phyloP scores from a whole-genome alignment of 2,329 filamentous ascomycete species.

The Clarireedia sp. region DNA sequence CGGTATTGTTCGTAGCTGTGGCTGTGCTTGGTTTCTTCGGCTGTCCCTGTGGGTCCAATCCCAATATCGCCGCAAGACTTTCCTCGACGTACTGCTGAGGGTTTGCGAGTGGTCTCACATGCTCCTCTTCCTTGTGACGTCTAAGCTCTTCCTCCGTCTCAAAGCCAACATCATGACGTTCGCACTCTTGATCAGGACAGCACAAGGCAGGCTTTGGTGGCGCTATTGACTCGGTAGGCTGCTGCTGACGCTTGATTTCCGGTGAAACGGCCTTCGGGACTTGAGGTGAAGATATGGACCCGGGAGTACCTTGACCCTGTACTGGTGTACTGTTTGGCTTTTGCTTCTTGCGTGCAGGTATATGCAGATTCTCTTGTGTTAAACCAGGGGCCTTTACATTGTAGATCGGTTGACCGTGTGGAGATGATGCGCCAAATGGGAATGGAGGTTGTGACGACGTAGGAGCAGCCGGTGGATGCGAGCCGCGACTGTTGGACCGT shows the following conservation, averaged over 20 bases:
- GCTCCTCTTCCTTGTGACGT: conserved; percentile 50
- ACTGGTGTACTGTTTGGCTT: conserved; percentile 39
- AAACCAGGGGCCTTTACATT: conserved; percentile 38
- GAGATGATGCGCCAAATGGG: conserved; percentile 45
- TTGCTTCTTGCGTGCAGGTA: conserved; percentile 46
- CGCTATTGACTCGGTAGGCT: conserved; percentile 15
- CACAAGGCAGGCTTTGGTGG: conserved; percentile 20
- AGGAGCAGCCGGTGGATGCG: conserved; percentile 47
- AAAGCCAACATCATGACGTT: conserved; percentile 42
- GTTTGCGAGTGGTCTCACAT: conserved; percentile 47
- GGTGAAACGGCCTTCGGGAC: conserved; percentile 24
- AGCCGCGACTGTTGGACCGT: conserved; percentile 38
- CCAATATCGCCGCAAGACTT: conserved; percentile 40
- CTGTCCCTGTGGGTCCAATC: conserved; percentile 44
- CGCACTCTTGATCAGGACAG: conserved; percentile 49
- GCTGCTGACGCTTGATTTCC: conserved; percentile 22
- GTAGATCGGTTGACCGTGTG: conserved; percentile 50
- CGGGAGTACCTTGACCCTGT: conserved; percentile 29
- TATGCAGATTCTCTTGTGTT: conserved; percentile 45
- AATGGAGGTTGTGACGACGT: conserved; percentile 51
- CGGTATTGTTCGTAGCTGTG: conserved; percentile 16
- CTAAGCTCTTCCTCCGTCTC: conserved; percentile 46
- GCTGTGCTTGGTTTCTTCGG: conserved; percentile 14
- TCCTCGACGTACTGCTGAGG: conserved; percentile 46
- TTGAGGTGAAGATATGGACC: conserved; percentile 24